Percentiles rank a stretch among this genome's conserved stretches.
phyloP scores from a whole-genome alignment of 352 stramenopile genomes.

The Phytophthora citricola region DNA sequence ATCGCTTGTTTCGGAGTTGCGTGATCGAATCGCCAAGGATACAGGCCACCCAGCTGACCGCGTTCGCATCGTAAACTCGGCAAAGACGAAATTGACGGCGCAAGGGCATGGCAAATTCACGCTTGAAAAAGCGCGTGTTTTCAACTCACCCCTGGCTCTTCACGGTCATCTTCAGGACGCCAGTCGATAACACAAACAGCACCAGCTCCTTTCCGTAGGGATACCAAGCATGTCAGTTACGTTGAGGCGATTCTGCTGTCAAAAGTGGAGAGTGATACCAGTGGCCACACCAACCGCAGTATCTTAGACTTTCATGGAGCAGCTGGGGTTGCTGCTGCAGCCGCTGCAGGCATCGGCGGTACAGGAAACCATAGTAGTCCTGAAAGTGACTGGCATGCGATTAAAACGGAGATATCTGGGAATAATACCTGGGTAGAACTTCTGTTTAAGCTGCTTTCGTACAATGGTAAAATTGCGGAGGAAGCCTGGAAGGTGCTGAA shows the following conservation, averaged over 20 bases:
- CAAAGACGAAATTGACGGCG: conserved; percentile 75
- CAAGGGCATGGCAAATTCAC: conserved; percentile 74
- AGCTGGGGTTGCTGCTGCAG: conserved; percentile 31
- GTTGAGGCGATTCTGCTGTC: conserved; percentile 68
- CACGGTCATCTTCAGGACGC: conserved; percentile 25
- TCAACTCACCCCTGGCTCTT: conserved; percentile 29
- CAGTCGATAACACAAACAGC: conserved; percentile 34
- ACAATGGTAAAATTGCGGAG: conserved; percentile 57
- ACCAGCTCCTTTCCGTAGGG: conserved; percentile 26
- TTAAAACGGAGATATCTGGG: conserved; percentile 70
- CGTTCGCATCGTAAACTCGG: conserved; percentile 72
- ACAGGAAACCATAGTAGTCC: conserved; percentile 50
- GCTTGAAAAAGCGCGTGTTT: conserved; percentile 70
- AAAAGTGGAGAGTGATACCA: conserved; percentile 73
- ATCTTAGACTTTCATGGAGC: conserved; percentile 50
- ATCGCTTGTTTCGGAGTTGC: conserved; percentile 66
- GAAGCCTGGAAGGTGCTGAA: conserved; percentile 84
- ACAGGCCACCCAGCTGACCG: conserved; percentile 67
- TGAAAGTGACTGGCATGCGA: conserved; percentile 70
- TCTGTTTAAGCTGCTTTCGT: conserved; percentile 62
- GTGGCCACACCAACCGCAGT: conserved; percentile 53
- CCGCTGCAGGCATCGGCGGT: conserved; percentile 33
- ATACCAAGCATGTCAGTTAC: conserved; percentile 44
- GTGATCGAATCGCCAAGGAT: conserved; percentile 70
- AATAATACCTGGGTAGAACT: conserved; percentile 48